Evolutionary conservation across 1,284 basidiomycete species (phyloP), one percentile per base, ranked within the genome.

Genomic region (Tausonia pullulans): DNA sequence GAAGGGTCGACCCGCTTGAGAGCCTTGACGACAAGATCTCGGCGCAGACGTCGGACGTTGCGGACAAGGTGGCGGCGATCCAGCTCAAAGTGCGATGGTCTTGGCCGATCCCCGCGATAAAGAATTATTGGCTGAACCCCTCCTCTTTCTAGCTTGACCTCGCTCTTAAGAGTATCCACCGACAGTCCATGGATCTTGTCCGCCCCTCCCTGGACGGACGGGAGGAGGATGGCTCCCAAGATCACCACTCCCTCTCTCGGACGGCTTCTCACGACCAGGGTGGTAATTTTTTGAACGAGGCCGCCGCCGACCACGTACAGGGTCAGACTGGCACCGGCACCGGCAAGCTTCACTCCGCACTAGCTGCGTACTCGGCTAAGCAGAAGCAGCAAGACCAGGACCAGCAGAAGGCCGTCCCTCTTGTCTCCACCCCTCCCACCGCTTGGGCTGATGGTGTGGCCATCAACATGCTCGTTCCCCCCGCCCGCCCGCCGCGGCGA

Each of bases 21-120:
- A 41, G 48, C 10, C 48, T 63, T 8, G 61, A 63, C n/a, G 61
- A 48, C 14, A 51, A 49, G 55, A 63, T 63, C 48, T 44, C 46
- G 2, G n/a, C 55, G 4, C 39, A 43, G 7, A 49, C 61, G 4
- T 7, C 11, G 6, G 45, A 16, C 8, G 61, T 63, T 3, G 27
- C 39, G 55, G 61, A 63, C 55, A 63, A 51, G 61, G 46, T 63
- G 56, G 14, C 53, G 45, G 61, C 56, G 14, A 63, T 63, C 48
- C 61, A 63, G 39, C 48, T 57, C n/a, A 63, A 63, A 56, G 61
- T 63, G 44, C 43, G 60, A 10, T 45, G 48, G 9, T n/a, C 44
- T 8, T 44, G 11, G 13, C 60, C 2, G 11, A 16, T 10, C 3
- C 3, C 7, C 13, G 10, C 10, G 14, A 40, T 1, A 9, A 3